Evolutionary conservation across 2,329 filamentous ascomycete genomes (phyloP), one percentile per base, ranked within the genome.

Genomic region (Leptodontidium sp.): DNA sequence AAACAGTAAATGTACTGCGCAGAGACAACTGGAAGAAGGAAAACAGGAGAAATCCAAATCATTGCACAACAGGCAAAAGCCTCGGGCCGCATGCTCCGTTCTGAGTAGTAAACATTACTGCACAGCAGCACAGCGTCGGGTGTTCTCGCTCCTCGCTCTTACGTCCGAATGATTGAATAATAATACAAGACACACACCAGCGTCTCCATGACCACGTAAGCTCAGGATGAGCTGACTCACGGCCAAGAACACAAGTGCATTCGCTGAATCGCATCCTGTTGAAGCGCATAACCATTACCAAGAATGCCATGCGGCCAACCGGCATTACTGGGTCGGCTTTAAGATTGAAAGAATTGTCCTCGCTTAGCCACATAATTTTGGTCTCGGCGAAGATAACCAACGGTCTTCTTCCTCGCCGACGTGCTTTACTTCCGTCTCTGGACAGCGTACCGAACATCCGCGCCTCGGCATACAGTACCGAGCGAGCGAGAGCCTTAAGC

Each of bases 51-150:
- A 43, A 43, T 40, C 35, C 57, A 43, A 59, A 26, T 45, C 57
- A 59, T 59, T 24, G 15, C 24, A 26, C n/a, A 45, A 26, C n/a
- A 45, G 17, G 38, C 38, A 45, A 59, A n/a, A 58, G 8, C 55
- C 53, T 26, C 57, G 57, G 57, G 21, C 57, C 35, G 57, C 38
- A 26, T 4, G 38, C 57, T 59, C 57, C 38, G 38, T 24, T 59
- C 5, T 45, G 57, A 59, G 14, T 59, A 59, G 57, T 59, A 26
- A 59, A 26, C 57, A 50, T 50, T 12, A n/a, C 12, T 1, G n/a
- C 15, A 17, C 8, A 40, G 11, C 4, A 32, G 29, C 40, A 45
- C 40, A 38, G 15, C 35, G 8, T 14, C 35, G 55, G 55, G 32
- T 24, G 12, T 43, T 17, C 29, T 45, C 57, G 57, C 38, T 40